Evolutionary conservation across 768 basidiomycete genomes (phyloP).

Genomic region (Lentinus tigrinus): DNA sequence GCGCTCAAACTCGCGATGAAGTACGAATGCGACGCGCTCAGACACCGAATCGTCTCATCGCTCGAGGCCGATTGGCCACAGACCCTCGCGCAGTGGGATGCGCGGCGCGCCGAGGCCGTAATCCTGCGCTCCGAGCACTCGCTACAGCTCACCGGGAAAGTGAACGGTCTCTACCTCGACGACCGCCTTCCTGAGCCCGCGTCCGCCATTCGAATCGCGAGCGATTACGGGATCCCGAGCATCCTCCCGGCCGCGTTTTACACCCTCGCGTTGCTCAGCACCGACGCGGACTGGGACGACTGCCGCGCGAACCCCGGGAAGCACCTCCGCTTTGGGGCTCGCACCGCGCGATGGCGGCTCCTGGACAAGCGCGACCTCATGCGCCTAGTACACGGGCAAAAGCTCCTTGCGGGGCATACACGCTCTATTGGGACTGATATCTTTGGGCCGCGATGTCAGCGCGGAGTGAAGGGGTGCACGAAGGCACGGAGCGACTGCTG

Average conservation of each 20-base stretch:
- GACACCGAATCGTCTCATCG: slow-evolving; percentile 30
- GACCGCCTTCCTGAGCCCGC: slow-evolving; percentile 32
- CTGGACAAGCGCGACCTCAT: slow-evolving; percentile 30
- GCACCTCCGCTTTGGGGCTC: slow-evolving; percentile 31
- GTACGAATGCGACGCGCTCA: slow-evolving; percentile 35
- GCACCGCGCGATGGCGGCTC: slow-evolving; percentile 29
- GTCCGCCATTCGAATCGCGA: slow-evolving; percentile 29
- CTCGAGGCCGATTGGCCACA: slow-evolving; percentile 37
- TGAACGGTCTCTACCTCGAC: slow-evolving; percentile 30
- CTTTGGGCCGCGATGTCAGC: slow-evolving; percentile 26
- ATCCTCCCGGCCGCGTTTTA: slow-evolving; percentile 33
- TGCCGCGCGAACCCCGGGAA: slow-evolving; percentile 27
- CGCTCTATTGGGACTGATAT: slow-evolving; percentile 29
- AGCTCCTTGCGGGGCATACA: slow-evolving; percentile 29
- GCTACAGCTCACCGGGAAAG: slow-evolving; percentile 26
- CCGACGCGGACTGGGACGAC: slow-evolving; percentile 30
- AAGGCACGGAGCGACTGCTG: slow-evolving; percentile 29
- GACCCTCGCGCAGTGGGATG: slow-evolving; percentile 32
- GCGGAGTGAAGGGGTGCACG: slow-evolving; percentile 25
- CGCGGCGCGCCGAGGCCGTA: slow-evolving; percentile 26
- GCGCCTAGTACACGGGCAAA: slow-evolving; percentile 31
- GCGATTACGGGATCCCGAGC: slow-evolving; percentile 26
- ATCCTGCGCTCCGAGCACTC: slow-evolving; percentile 30
- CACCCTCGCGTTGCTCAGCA: slow-evolving; percentile 26
- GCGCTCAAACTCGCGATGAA: slow-evolving; percentile 35